phyloP scores from a whole-genome alignment of 2,329 filamentous ascomycete genomes.

The Dothideomycetes sp. region DNA sequence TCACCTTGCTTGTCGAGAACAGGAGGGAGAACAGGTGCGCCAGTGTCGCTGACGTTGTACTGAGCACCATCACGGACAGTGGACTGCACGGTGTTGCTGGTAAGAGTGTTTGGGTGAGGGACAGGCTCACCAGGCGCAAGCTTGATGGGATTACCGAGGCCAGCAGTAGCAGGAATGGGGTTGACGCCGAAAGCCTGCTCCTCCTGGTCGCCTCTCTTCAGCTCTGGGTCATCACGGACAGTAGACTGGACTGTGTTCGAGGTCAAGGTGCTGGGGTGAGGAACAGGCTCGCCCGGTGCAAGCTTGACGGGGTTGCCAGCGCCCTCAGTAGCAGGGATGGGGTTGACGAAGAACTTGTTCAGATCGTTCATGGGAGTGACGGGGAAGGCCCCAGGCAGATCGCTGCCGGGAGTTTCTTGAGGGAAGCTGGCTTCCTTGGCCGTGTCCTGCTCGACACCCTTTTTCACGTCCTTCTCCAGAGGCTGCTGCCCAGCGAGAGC shows the following conservation, averaged over 20 bases:
- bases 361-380: constrained; percentile 51
- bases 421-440: constrained; percentile 22
- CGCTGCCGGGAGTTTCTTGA: constrained; percentile 21
- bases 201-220: constrained; percentile 21
- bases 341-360: constrained; percentile 46
- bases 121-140: constrained; percentile 73
- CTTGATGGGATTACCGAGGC: constrained; percentile 64
- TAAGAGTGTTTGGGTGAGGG: constrained; percentile 56
- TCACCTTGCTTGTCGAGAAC: constrained; percentile 37
- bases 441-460: background rate
- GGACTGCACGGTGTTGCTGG: constrained; percentile 61
- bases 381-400: constrained; percentile 60
- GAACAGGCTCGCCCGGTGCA: constrained; percentile 72
- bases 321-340: constrained; percentile 38
- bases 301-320: constrained; percentile 70
- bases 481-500: constrained; percentile 59
- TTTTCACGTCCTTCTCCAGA: constrained; percentile 40
- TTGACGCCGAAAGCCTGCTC: constrained; percentile 45
- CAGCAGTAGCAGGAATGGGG: constrained; percentile 47
- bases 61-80: constrained; percentile 65
- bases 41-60: constrained; percentile 69
- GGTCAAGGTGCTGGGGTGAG: constrained; percentile 54
- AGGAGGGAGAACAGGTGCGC: constrained; percentile 36
- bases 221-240: constrained; percentile 59
- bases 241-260: constrained; percentile 60